Conservation (phyloP, 495 filamentous ascomycete genomes). For the Xylaria curta region DNA sequence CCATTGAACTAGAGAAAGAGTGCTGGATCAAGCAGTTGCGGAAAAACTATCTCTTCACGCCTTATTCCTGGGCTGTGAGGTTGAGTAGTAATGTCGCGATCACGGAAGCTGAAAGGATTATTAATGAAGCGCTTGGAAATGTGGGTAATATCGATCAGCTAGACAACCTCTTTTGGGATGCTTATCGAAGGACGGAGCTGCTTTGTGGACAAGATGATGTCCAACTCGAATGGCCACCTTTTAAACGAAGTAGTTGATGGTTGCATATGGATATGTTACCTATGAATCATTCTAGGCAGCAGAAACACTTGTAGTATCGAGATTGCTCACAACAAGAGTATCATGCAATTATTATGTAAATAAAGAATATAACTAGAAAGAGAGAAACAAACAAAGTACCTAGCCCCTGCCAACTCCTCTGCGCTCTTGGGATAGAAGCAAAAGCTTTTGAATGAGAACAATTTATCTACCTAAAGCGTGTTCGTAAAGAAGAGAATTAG, state of each 20-base stretch:
- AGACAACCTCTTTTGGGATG: background rate
- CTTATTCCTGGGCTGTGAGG: background rate
- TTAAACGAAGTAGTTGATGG: background rate
- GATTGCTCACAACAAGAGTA: no score
- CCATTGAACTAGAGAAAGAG: background rate
- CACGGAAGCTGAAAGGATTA: background rate
- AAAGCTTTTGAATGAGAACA: background rate
- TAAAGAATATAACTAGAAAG: background rate
- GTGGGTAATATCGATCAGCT: background rate
- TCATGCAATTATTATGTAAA: no score
- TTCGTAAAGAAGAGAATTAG: background rate
- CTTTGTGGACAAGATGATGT: background rate
- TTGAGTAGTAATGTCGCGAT: background rate
- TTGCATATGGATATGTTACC: no score
- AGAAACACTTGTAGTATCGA: no score
- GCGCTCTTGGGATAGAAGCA: background rate
- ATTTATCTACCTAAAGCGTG: background rate
- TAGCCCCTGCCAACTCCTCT: background rate
- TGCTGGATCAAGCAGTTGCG: background rate
- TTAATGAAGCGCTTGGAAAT: background rate
- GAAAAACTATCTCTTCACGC: background rate
- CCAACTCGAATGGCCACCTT: slow-evolving; percentile 1
- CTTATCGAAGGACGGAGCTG: background rate
- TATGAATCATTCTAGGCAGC: no score
- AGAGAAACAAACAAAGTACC: background rate